Evolutionary conservation across 2,329 filamentous ascomycete species (phyloP), one percentile per base, ranked within the genome.

Genomic region (Apiospora pterosperma): DNA sequence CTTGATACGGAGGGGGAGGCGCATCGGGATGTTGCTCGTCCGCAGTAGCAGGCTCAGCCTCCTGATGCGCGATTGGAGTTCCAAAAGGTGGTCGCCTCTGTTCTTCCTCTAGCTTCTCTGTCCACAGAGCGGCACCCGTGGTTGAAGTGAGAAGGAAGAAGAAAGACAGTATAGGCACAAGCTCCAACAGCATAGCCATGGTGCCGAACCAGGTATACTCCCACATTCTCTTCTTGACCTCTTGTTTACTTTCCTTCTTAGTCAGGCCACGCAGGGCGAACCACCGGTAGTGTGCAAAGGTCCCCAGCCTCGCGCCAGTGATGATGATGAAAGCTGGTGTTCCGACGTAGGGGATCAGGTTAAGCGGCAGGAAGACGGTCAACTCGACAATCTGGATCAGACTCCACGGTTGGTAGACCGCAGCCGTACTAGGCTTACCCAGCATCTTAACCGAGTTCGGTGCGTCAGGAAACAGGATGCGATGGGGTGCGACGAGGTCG

Each of bases 201-300:
- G 91, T 92, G 19, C 96, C 96, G 73, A 98, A 97, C 92, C 92
- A 97, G 16, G 93, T 90, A 75, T 97, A 98, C 65, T 96, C 92
- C 86, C 92, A 92, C 67, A 87, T 82, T 62, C 90, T 85, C 52
- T 81, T 82, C 65, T 84, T 84, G 34, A 95, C 86, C 71, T 91
- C 92, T 34, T 81, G 81, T 71, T 92, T 92, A 68, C 88, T 84
- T 74, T 96, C 87, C 70, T 90, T 88, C 76, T 90, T 93, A 44
- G 85, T 85, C 68, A 96, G 83, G 0, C 90, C 92, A 44, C 89
- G 84, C 60, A 99, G 82, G 72, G 93, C 87, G 75, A 94, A 97
- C 83, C 96, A 97, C 65, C 96, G 84, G 82, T 94, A 96, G 71
- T 97, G 94, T 63, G 96, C 90, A 34, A 98, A 86, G 36, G 95